Percentiles rank a stretch among this genome's conserved stretches.
phyloP scores from a whole-genome alignment of 1,284 basidiomycete species.

The Athelia psychrophila region DNA sequence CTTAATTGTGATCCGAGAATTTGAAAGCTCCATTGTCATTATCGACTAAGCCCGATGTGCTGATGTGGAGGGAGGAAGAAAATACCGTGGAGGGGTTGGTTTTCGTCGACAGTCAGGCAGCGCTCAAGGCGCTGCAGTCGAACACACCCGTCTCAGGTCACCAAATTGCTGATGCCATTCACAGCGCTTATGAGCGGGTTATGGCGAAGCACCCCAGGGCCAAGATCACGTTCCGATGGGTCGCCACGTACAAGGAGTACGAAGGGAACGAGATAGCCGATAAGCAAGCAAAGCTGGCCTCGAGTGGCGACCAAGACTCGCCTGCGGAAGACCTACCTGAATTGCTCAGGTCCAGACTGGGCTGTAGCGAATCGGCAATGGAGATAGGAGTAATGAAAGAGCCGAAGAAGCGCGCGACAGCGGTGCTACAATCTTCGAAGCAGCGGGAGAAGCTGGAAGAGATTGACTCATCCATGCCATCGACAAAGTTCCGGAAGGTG shows the following conservation, averaged over 20 bases:
- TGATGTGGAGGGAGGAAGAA: background rate
- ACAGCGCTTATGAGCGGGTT: too few species aligned
- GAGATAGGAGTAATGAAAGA: background rate
- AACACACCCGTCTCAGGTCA: background rate
- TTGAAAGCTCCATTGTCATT: too few species aligned
- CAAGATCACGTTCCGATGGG: conserved; percentile 1
- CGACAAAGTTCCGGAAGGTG: conserved; percentile 6
- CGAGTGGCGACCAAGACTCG: conserved; percentile 3
- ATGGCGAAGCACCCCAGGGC: background rate
- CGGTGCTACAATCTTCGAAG: background rate
- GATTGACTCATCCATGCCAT: background rate
- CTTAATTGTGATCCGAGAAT: too few species aligned
- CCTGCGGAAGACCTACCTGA: conserved; percentile 9
- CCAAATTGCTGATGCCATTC: background rate
- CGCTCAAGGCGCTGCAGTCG: background rate
- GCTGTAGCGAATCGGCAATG: conserved; percentile 2
- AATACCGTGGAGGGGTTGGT: background rate
- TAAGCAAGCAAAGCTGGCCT: conserved; percentile 14
- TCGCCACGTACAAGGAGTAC: conserved; percentile 13
- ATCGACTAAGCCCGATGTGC: too few species aligned
- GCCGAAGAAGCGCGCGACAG: background rate
- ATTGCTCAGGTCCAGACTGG: conserved; percentile 2
- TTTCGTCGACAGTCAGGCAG: background rate
- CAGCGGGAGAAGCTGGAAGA: background rate
- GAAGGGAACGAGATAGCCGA: conserved; percentile 18